Evolutionary conservation across 2,329 filamentous ascomycete species (phyloP), one percentile per base, ranked within the genome.

Genomic region (Lasiodiplodia gonubiensis): DNA sequence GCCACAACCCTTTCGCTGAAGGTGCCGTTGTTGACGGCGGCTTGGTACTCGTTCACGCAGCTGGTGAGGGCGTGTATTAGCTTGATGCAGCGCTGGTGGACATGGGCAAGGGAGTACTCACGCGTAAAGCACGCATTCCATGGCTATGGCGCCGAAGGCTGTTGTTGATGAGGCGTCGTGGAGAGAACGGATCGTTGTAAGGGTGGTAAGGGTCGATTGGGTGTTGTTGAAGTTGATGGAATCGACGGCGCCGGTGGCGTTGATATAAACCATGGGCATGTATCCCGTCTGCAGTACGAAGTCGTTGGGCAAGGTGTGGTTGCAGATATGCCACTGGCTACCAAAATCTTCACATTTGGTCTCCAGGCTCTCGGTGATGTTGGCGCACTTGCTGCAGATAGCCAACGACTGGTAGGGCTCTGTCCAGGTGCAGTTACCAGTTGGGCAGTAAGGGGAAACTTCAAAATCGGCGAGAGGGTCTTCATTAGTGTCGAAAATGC

Each of bases 391-490:
- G 30, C 59, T 39, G 60, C 68, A 69, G 2, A 69, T 21, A 21
- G 53, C 68, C 35, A 69, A n/a, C 3, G 68, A 64, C n/a, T 46
- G 57, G 23, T 69, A 69, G 4, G 60, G 49, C 11, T 64, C 33
- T 23, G 42, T 23, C 68, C 68, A 69, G 18, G 68, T 69, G 37
- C 68, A 69, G 35, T 69, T 69, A 2, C 68, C 68, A 11, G 65
- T 69, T 6, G 68, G 35, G n/a, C 68, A 69, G 16, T 42, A 63
- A 7, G 68, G 57, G 2, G 65, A 60, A 0, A 66, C 30, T 2
- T 48, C 64, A 21, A 66, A 66, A 16, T 66, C 53, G 3, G 23
- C 14, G 52, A 55, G 48, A 7, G 51, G 39, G 14, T 66, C 30
- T 0, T 49, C 52, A 3, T 48, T 46, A 12, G 27, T 57, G 39